Base-by-base conservation (phyloP, 495 filamentous ascomycete species). In the Penicillium bialowiezense region DNA sequence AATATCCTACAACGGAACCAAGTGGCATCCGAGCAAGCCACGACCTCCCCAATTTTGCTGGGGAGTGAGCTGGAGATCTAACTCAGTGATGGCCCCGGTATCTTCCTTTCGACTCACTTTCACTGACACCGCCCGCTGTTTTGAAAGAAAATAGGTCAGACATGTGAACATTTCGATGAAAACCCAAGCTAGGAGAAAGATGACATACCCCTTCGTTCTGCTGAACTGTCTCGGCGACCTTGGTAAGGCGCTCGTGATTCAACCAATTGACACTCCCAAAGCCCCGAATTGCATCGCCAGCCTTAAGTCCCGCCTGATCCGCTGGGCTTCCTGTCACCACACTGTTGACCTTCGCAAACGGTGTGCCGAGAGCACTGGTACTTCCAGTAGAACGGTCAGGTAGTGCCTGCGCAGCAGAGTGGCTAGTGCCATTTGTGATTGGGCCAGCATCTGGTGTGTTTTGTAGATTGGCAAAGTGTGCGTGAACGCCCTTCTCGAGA, bases 271-370 rank as follows among this genome's bases (percentile, higher is more conserved):
- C 87, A 51, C 74, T 81, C 36, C 92, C 95, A 74, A 99, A 96
- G 62, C 80, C 82, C 51, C 83, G 81, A 52, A 99, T 82, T 48
- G 77, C 67, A 68, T 99, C 95, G n/a, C 90, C 92, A 14, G 77
- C 70, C 64, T 82, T 85, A 59, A 99, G 68, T 10, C 95, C 95
- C 10, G 95, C 91, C 41, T 80, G 67, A 20, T 85, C 84, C 18
- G 95, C 95, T 18, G 95, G 95, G 59, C 91, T 95, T 17, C 77
- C 78, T 6, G 76, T 59, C 20, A 83, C 85, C 17, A 99, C 87
- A 32, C 78, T 86, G 55, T 96, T 97, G 50, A 99, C 87, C 60
- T 80, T 93, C 15, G 95, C 95, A 63, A 99, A 99, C 1, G 90
- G 83, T 35, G 76, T 77, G 33, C 86, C 85, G 20, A 84, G 51